Percentiles rank a stretch among this genome's conserved stretches.
Conservation (phyloP, 148 eudicot species). For the Fallopia convolvulus region DNA sequence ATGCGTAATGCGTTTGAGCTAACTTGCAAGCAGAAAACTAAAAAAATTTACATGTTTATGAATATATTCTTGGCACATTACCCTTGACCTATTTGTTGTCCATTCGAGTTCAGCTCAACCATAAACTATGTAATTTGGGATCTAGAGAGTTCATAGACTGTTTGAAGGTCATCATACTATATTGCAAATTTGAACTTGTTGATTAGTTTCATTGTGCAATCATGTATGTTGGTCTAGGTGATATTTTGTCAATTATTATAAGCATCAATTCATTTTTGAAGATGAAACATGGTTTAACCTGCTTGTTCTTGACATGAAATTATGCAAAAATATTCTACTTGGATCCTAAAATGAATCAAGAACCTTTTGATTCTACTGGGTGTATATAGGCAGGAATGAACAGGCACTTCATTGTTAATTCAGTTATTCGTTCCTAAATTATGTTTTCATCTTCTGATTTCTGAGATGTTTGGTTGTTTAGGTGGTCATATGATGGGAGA, state of each 20-base stretch:
- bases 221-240: not conserved
- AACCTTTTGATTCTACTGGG: not conserved
- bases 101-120: not conserved
- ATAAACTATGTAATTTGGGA: not conserved
- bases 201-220: not conserved
- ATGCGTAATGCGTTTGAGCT: not conserved
- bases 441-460: not conserved
- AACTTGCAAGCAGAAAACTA: not conserved
- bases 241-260: not conserved
- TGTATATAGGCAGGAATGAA: not conserved
- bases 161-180: not conserved
- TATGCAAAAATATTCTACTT: not conserved
- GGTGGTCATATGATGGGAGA: conserved; percentile 33
- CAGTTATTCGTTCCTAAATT: not conserved
- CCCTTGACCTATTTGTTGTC: not conserved
- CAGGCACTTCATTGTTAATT: not conserved
- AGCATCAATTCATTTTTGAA: not conserved
- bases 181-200: not conserved
- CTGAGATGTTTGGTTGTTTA: conserved; percentile 10
- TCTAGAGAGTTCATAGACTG: not conserved
- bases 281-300: not conserved
- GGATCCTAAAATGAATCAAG: not conserved
- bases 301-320: not conserved
- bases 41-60: not conserved
- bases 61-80: not conserved